A percentile compares a stretch with the other conserved stretches of the same genome.
phyloP scores from a whole-genome alignment of 1,284 basidiomycete genomes.

The Trametes sp. region DNA sequence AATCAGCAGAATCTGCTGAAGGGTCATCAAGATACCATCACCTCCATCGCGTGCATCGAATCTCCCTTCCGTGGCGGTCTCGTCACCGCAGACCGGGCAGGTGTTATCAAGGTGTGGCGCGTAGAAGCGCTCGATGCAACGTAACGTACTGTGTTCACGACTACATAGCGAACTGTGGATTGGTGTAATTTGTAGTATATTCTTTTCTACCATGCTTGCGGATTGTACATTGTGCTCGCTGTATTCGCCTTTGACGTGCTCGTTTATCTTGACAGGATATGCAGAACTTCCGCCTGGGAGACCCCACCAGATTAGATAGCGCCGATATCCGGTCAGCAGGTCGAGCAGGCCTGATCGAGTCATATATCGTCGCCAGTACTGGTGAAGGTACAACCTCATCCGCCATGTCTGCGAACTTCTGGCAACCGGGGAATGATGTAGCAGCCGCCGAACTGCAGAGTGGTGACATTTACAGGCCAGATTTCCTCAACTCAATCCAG shows the following conservation, averaged over 20 bases:
- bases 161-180: neutral
- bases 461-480: conserved; percentile 35
- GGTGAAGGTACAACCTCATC: neutral
- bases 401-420: conserved; percentile 15
- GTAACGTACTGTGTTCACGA: no score
- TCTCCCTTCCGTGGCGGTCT: conserved; percentile 88
- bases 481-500: conserved; percentile 62
- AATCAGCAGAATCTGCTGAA: conserved; percentile 82
- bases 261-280: no score
- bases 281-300: no score
- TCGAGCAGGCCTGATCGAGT: no score
- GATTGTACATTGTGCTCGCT: no score
- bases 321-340: neutral
- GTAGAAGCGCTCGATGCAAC: conserved; percentile 58
- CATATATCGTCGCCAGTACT: neutral
- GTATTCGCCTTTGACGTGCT: neutral
- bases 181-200: neutral
- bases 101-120: conserved; percentile 85
- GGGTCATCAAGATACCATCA: conserved; percentile 86
- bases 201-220: neutral
- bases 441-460: conserved; percentile 3
- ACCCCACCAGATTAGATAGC: conserved; percentile 6
- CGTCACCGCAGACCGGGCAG: conserved; percentile 84
- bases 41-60: conserved; percentile 82
- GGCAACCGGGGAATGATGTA: conserved; percentile 16